phyloP scores from a whole-genome alignment of 1,139 yeast genomes.

The Protomyces inouyei region DNA sequence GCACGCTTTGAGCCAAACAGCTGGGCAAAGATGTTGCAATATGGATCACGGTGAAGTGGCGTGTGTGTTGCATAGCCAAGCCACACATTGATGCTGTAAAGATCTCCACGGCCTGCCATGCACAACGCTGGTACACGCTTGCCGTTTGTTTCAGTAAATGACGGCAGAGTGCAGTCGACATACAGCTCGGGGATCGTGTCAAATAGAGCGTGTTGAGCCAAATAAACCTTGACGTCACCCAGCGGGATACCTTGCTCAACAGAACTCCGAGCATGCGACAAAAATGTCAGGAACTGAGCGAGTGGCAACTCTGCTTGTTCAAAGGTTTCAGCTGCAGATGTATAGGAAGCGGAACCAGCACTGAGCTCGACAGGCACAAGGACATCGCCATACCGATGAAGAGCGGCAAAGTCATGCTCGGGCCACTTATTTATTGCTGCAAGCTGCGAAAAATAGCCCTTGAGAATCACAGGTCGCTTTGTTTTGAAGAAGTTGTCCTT shows the following conservation, averaged over 20 bases:
- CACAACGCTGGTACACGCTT: neutral
- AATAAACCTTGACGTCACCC: slow-evolving; percentile 3
- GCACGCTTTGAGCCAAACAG: slow-evolving; percentile 1
- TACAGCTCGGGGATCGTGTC: slow-evolving; percentile 18
- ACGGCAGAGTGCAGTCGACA: slow-evolving; percentile 5
- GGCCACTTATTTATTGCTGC: slow-evolving; percentile 19
- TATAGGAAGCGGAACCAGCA: slow-evolving; percentile 9
- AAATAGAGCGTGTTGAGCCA: slow-evolving; percentile 22
- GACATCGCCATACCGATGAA: neutral
- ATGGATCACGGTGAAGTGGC: slow-evolving; percentile 22
- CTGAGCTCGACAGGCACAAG: slow-evolving; percentile 14
- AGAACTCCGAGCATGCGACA: neutral
- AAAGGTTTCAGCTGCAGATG: neutral
- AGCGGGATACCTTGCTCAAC: slow-evolving; percentile 1
- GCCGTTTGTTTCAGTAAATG: neutral
- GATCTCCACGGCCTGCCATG: neutral
- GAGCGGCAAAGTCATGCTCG: neutral
- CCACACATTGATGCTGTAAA: slow-evolving; percentile 24
- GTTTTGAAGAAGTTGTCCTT: neutral
- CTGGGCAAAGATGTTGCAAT: slow-evolving; percentile 17
- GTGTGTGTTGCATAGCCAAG: slow-evolving; percentile 17
- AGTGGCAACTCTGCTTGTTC: slow-evolving; percentile 16
- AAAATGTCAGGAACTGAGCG: neutral
- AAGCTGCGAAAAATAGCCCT: neutral
- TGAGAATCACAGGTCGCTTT: neutral